A percentile compares a stretch with the other conserved stretches of the same genome.
phyloP scores from a whole-genome alignment of 2,329 filamentous ascomycete species.

The Basipetospora chlamydospora region DNA sequence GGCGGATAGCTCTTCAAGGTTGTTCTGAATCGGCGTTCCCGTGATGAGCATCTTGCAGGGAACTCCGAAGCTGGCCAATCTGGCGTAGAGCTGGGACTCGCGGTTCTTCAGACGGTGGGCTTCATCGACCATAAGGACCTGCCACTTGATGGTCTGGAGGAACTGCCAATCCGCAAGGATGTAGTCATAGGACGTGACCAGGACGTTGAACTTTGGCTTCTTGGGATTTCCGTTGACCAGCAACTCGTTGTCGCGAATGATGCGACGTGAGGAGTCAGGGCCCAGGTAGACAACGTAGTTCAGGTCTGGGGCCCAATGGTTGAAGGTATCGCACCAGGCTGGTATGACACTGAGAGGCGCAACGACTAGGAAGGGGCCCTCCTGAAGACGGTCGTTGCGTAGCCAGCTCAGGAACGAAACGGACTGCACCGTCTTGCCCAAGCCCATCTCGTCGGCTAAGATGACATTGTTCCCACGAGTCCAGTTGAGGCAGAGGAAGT shows the following conservation, averaged over 20 bases:
- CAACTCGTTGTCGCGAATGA: slow-evolving; percentile 82
- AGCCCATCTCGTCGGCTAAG: slow-evolving; percentile 93
- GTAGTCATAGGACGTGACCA: slow-evolving; percentile 95
- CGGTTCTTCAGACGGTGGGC: slow-evolving; percentile 93
- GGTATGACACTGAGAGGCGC: slow-evolving; percentile 94
- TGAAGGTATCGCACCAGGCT: slow-evolving; percentile 96
- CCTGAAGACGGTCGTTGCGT: slow-evolving; percentile 73
- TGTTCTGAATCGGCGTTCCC: slow-evolving; percentile 95
- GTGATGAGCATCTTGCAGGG: slow-evolving; percentile 88
- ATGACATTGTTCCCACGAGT: slow-evolving; percentile 89
- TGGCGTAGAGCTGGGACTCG: slow-evolving; percentile 83
- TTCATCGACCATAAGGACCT: slow-evolving; percentile 91
- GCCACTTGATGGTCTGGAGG: slow-evolving; percentile 86
- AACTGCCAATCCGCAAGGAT: slow-evolving; percentile 77
- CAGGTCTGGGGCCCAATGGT: slow-evolving; percentile 85
- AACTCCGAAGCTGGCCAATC: slow-evolving; percentile 71
- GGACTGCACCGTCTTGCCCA: slow-evolving; percentile 96
- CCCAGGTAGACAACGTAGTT: slow-evolving; percentile 97
- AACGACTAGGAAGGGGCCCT: slow-evolving; percentile 93
- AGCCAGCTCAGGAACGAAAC: slow-evolving; percentile 97
- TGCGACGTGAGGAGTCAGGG: slow-evolving; percentile 69
- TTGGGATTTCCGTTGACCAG: slow-evolving; percentile 73
- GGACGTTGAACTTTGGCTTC: slow-evolving; percentile 92
- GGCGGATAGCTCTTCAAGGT: slow-evolving; percentile 79
- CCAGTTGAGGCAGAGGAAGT: slow-evolving; percentile 96